Conservation (phyloP, 2,329 filamentous ascomycete species). For the Endoconidiophora laricicola region DNA sequence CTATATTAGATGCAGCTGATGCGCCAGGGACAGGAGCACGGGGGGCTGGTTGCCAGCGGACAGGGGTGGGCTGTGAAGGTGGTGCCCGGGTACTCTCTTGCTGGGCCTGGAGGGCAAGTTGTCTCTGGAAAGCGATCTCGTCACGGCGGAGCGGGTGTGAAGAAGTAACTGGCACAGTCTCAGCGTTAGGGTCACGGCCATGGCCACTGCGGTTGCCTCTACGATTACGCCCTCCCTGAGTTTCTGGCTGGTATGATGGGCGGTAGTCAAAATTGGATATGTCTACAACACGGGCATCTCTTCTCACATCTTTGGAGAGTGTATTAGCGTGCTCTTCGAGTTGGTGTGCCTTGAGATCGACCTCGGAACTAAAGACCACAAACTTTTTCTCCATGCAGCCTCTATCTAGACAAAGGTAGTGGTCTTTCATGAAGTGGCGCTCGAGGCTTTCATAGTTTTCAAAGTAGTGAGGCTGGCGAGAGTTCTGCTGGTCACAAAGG, state of each 20-base stretch:
- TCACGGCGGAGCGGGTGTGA: conserved; percentile 65
- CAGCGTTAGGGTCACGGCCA: conserved; percentile 32
- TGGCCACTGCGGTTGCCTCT: conserved; percentile 25
- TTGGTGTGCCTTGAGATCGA: conserved; percentile 90
- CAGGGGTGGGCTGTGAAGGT: conserved; percentile 33
- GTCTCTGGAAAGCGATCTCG: conserved; percentile 79
- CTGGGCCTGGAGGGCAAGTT: conserved; percentile 78
- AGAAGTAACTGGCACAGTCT: conserved; percentile 53
- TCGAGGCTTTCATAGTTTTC: conserved; percentile 76
- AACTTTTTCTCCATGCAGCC: conserved; percentile 96
- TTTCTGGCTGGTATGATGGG: conserved; percentile 48
- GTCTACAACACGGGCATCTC: conserved; percentile 73
- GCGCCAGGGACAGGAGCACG: conserved; percentile 12
- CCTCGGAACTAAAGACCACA: conserved; percentile 84
- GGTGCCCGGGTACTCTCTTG: conserved; percentile 26
- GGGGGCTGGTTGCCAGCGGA: background rate
- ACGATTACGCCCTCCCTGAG: conserved; percentile 26
- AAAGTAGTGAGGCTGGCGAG: conserved; percentile 74
- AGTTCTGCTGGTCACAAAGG: conserved; percentile 62
- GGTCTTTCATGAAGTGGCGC: conserved; percentile 71
- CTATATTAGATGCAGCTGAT: conserved; percentile 13
- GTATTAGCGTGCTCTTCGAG: conserved; percentile 65
- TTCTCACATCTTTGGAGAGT: conserved; percentile 64
- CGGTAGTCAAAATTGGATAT: conserved; percentile 74
- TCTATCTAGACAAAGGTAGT: conserved; percentile 67